Percentiles rank a stretch among this genome's conserved stretches.
These are phyloP conservation scores for Rhizopus arrhizus DNA, from an alignment of 371 early-diverging fungal species.

Conservation along the genomic window DNA sequence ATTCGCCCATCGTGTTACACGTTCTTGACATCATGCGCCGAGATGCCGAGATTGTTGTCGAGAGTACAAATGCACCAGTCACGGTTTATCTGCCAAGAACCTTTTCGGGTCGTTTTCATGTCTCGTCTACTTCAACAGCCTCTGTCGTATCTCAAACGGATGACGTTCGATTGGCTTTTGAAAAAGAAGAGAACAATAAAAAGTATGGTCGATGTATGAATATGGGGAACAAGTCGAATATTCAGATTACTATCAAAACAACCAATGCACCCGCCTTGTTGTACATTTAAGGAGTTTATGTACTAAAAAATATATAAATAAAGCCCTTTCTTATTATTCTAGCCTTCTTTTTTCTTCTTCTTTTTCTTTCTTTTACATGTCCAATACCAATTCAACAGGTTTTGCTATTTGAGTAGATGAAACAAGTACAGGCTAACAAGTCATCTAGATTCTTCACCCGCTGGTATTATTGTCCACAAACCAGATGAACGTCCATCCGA, in stretches of 20 bases:
- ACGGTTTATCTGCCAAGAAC: constrained; percentile 13
- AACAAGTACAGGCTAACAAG: too few species aligned
- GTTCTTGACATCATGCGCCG: constrained; percentile 5
- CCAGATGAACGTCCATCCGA: constrained; percentile 20
- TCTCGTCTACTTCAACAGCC: constrained; percentile 1
- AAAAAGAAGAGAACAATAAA: constrained; percentile 5
- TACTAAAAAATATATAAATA: neutral
- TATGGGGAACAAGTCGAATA: constrained; percentile 10
- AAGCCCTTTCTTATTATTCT: neutral
- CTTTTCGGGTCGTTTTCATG: constrained; percentile 13
- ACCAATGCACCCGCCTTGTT: constrained; percentile 18
- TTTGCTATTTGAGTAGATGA: too few species aligned
- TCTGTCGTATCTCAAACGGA: neutral
- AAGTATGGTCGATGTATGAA: constrained; percentile 20
- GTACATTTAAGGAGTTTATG: neutral
- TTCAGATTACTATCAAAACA: constrained; percentile 15
- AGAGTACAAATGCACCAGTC: constrained; percentile 18
- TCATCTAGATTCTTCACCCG: neutral
- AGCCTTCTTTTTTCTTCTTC: neutral
- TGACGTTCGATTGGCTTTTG: neutral
- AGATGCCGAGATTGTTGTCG: constrained; percentile 7
- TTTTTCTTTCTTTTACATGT: neutral
- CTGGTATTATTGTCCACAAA: constrained; percentile 6
- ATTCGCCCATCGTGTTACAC: constrained; percentile 17
- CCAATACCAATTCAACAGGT: too few species aligned